Conservation (phyloP, 164 flowering plant species). For the Akebia trifoliata region DNA sequence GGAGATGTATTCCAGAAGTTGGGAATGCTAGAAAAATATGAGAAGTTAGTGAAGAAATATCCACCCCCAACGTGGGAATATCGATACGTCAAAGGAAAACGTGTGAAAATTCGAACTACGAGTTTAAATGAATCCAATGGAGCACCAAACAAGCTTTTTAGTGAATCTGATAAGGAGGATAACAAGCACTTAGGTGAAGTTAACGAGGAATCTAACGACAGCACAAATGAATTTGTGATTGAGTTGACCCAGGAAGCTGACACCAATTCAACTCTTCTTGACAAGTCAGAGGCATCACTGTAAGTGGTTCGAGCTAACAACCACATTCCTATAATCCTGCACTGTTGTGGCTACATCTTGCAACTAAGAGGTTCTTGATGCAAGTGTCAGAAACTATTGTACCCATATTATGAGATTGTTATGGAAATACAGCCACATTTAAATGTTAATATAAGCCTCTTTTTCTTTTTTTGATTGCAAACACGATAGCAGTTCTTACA, state of each 20-base stretch:
- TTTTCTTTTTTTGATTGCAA: no score
- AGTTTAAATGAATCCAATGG: slow-evolving; percentile 14
- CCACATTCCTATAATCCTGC: background rate
- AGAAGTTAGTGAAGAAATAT: slow-evolving; percentile 63
- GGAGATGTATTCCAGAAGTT: slow-evolving; percentile 73
- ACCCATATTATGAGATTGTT: no score
- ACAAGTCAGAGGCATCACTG: background rate
- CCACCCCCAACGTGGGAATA: slow-evolving; percentile 84
- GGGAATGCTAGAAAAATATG: slow-evolving; percentile 74
- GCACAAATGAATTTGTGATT: background rate
- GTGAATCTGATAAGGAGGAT: slow-evolving; percentile 7
- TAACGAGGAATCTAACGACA: background rate
- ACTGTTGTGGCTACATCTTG: no score
- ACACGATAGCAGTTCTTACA: no score
- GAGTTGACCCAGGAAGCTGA: background rate
- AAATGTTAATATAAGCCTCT: no score
- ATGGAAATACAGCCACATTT: no score
- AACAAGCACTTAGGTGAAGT: background rate
- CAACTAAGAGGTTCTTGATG: no score
- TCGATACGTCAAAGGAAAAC: slow-evolving; percentile 73
- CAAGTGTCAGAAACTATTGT: no score
- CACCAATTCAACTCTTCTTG: background rate
- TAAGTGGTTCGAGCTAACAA: background rate
- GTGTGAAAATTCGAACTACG: slow-evolving; percentile 47
- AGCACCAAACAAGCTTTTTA: slow-evolving; percentile 8